A percentile compares a stretch with the other conserved stretches of the same genome.
Evolutionary conservation across 345 rosid species (phyloP).

Genomic region (Boechera stricta): DNA sequence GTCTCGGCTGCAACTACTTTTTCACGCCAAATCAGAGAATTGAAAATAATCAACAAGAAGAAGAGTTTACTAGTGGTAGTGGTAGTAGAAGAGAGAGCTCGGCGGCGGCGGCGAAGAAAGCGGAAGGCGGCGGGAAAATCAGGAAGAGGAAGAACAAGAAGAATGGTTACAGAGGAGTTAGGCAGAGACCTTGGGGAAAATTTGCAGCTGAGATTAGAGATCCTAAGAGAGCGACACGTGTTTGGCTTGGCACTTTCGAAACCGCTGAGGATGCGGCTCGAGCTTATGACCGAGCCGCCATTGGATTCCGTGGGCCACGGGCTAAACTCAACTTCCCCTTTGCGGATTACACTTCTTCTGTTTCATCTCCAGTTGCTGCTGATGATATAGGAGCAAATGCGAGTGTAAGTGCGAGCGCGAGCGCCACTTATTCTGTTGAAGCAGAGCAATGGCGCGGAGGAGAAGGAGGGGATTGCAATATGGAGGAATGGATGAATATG

Average conservation of each 20-base stretch:
- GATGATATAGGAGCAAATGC: background rate
- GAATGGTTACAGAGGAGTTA: constrained; percentile 85
- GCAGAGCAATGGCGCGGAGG: constrained; percentile 40
- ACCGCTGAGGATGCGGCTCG: constrained; percentile 94
- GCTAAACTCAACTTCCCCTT: constrained; percentile 76
- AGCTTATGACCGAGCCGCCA: constrained; percentile 87
- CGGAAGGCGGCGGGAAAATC: constrained; percentile 42
- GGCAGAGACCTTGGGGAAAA: constrained; percentile 99
- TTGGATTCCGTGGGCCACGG: constrained; percentile 67
- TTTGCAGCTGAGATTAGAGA: constrained; percentile 99
- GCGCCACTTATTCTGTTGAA: constrained; percentile 19
- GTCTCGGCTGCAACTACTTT: constrained; percentile 82
- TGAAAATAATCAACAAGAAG: constrained; percentile 7
- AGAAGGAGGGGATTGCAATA: constrained; percentile 44
- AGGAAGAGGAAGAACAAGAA: constrained; percentile 53
- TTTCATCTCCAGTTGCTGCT: background rate
- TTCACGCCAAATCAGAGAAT: constrained; percentile 55
- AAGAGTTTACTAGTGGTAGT: constrained; percentile 2
- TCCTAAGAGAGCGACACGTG: constrained; percentile 74
- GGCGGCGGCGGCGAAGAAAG: background rate
- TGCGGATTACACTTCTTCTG: constrained; percentile 40
- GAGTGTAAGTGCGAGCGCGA: constrained; percentile 7
- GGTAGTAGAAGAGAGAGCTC: constrained; percentile 20
- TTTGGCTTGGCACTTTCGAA: constrained; percentile 94
- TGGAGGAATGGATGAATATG: constrained; percentile 58